Conservation (phyloP, 1,284 basidiomycete species). For the Phellinidium pouzarii region DNA sequence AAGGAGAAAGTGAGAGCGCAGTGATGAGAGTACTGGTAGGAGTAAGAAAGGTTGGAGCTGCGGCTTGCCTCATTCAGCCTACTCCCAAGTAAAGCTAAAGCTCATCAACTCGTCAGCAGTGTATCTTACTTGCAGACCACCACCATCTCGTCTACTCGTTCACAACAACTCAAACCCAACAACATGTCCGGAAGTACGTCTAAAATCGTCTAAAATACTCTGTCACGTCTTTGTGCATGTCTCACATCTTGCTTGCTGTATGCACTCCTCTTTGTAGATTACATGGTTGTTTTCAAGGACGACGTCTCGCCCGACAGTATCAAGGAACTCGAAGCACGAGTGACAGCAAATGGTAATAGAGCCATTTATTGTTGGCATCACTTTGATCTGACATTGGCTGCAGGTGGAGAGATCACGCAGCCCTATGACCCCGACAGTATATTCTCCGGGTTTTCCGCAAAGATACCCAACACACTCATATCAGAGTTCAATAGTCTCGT, state of each 20-base stretch:
- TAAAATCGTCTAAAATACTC: background rate
- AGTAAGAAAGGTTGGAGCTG: background rate
- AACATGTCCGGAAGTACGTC: background rate
- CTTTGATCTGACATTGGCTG: background rate
- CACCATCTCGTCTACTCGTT: no score
- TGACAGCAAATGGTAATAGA: conserved; percentile 35
- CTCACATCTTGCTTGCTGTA: background rate
- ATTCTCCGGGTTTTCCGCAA: conserved; percentile 48
- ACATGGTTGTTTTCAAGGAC: conserved; percentile 56
- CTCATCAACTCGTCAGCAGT: no score
- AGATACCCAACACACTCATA: conserved; percentile 36
- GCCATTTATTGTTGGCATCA: background rate
- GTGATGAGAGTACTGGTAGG: background rate
- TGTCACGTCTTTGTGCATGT: background rate
- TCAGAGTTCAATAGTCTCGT: conserved; percentile 32
- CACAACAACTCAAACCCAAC: no score
- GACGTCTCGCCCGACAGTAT: conserved; percentile 37
- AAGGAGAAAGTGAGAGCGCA: no score
- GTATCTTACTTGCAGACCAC: no score
- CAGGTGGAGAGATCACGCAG: conserved; percentile 40
- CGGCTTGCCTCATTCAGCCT: conserved; percentile 1
- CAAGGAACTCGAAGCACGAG: conserved; percentile 34
- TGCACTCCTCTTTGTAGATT: conserved; percentile 36
- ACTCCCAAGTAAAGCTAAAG: no score
- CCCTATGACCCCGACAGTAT: conserved; percentile 35